These are phyloP conservation scores for Neonectria faginata DNA, from an alignment of 2,329 filamentous ascomycete genomes.

Conservation along the genomic window DNA sequence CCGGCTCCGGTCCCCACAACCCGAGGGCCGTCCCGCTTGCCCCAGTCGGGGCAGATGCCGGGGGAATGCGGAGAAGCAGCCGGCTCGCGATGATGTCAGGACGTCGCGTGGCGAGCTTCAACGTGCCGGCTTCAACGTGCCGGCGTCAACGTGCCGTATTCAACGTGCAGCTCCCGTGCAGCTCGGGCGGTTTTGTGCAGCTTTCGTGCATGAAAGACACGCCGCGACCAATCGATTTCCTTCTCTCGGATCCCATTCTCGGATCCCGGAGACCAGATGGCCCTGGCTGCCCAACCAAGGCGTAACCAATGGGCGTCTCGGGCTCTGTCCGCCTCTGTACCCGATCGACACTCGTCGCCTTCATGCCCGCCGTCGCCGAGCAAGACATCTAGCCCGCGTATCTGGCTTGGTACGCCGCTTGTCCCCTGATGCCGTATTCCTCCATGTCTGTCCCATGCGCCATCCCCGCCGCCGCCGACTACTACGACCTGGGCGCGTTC, in stretches of 20 bases:
- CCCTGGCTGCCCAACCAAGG: neutral
- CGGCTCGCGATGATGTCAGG: neutral
- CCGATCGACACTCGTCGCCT: neutral
- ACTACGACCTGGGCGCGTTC: constrained; percentile 30
- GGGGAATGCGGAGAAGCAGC: neutral
- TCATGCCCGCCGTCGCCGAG: neutral
- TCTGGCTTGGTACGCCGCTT: constrained; percentile 26
- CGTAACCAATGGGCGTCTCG: neutral
- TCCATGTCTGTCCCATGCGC: constrained; percentile 13
- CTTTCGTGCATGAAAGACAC: neutral
- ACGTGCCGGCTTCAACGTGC: neutral
- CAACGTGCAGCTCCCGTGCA: neutral
- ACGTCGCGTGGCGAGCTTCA: neutral
- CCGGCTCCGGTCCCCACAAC: neutral
- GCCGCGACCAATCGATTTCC: neutral
- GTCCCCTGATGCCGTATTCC: neutral
- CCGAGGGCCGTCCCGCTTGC: neutral
- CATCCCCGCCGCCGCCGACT: constrained; percentile 9
- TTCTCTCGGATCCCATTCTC: neutral
- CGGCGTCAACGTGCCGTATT: neutral
- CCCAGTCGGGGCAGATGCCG: neutral
- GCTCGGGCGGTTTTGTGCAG: neutral
- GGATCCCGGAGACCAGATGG: neutral
- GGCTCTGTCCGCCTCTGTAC: neutral
- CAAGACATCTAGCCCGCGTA: neutral